Percentiles rank a stretch among this genome's conserved stretches.
Conservation (phyloP, 208 protist genomes). For the Willaertia magna region DNA sequence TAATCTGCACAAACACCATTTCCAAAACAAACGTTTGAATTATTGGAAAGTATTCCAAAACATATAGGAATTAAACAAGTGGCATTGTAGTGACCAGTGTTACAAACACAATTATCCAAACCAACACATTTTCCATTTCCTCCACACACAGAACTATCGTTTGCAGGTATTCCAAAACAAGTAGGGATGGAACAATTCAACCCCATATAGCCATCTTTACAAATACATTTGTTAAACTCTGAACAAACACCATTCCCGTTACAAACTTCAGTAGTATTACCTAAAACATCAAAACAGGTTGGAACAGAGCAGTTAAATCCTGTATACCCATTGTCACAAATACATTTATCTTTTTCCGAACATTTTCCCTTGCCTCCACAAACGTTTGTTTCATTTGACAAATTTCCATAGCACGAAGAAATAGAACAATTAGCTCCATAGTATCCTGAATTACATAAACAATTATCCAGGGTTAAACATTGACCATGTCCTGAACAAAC, state of each 20-base stretch:
- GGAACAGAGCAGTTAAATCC: background rate
- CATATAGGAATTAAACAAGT: background rate
- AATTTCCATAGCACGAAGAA: background rate
- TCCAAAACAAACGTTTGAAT: background rate
- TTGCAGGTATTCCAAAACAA: background rate
- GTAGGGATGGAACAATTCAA: background rate
- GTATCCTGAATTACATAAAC: background rate
- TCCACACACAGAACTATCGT: background rate
- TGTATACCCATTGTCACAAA: background rate
- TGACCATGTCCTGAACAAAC: background rate
- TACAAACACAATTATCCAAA: background rate
- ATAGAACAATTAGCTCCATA: background rate
- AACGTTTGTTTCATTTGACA: background rate
- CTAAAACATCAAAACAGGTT: background rate
- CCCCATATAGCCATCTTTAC: background rate
- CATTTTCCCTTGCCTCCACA: background rate
- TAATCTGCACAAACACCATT: background rate
- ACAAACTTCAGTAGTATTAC: background rate
- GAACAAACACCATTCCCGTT: background rate
- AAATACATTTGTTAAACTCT: background rate
- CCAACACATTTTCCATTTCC: background rate
- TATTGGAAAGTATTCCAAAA: background rate
- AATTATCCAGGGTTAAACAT: background rate
- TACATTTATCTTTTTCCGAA: background rate
- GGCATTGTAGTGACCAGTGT: background rate